Conservation (phyloP, 306 rosid species). For the Hylodesmum podocarpum region DNA sequence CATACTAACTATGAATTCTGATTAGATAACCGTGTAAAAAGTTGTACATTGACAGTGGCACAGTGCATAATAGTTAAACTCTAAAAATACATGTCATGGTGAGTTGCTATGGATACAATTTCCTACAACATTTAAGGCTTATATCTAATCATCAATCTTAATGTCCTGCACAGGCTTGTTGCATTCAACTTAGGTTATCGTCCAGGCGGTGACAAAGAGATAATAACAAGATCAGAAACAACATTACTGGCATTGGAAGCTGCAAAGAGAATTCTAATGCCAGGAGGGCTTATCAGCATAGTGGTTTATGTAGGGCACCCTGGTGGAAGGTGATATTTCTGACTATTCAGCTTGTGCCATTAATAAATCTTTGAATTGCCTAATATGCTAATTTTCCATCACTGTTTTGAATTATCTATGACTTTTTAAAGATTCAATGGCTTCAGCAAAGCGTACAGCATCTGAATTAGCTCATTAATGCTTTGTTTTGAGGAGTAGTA, state of each 20-base stretch:
- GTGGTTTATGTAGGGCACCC: conserved; percentile 90
- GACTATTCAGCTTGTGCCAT: background rate
- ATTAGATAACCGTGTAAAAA: no score
- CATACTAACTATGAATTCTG: no score
- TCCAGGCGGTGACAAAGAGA: conserved; percentile 86
- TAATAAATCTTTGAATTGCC: background rate
- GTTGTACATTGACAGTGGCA: no score
- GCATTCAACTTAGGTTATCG: conserved; percentile 94
- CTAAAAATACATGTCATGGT: background rate
- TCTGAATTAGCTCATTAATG: background rate
- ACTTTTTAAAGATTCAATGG: background rate
- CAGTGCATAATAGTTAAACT: no score
- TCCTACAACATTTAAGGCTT: background rate
- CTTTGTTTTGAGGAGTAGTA: no score
- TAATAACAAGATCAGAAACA: conserved; percentile 69
- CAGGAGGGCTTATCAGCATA: conserved; percentile 83
- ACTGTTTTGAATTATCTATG: background rate
- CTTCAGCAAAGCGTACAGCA: background rate
- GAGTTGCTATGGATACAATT: background rate
- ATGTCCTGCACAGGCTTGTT: conserved; percentile 63
- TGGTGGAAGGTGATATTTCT: conserved; percentile 75
- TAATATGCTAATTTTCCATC: conserved; percentile 7
- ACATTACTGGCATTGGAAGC: conserved; percentile 73
- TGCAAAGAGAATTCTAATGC: conserved; percentile 56
- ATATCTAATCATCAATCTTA: conserved; percentile 26